Conservation (phyloP, 176 grass and related monocot species). For the Poa pratensis region DNA sequence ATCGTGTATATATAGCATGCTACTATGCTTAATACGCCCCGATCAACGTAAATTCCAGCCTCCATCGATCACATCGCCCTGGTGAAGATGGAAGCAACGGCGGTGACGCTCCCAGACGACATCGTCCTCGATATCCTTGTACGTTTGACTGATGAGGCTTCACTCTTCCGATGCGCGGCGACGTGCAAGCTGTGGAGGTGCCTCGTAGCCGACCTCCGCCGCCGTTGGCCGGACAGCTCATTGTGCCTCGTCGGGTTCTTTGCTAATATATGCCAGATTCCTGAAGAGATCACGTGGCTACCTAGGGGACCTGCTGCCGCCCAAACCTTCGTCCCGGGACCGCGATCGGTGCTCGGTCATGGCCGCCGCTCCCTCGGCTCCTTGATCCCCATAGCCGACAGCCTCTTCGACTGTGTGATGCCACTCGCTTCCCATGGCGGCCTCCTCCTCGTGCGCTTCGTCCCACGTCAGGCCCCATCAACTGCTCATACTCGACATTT, state of each 20-base stretch:
- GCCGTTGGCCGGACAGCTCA: background rate
- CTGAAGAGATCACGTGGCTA: background rate
- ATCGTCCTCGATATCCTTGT: background rate
- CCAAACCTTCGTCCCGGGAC: background rate
- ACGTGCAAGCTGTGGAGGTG: constrained; percentile 1
- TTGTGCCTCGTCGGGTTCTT: background rate
- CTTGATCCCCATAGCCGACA: background rate
- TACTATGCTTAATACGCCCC: background rate
- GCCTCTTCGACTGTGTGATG: background rate
- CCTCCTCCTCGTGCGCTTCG: constrained; percentile 8
- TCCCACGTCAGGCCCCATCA: background rate
- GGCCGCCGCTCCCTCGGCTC: background rate
- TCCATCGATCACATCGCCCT: background rate
- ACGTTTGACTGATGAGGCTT: background rate
- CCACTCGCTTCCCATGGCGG: background rate
- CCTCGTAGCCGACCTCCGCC: background rate
- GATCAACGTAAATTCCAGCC: background rate
- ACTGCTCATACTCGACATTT: background rate
- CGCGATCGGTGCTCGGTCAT: background rate
- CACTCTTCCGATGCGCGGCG: background rate
- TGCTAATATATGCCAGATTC: background rate
- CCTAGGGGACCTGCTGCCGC: background rate
- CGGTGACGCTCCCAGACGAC: constrained; percentile 20
- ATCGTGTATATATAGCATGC: background rate
- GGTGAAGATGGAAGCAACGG: background rate